Base-by-base conservation (phyloP, 2,329 filamentous ascomycete species). In the Colletotrichum simmondsii region DNA sequence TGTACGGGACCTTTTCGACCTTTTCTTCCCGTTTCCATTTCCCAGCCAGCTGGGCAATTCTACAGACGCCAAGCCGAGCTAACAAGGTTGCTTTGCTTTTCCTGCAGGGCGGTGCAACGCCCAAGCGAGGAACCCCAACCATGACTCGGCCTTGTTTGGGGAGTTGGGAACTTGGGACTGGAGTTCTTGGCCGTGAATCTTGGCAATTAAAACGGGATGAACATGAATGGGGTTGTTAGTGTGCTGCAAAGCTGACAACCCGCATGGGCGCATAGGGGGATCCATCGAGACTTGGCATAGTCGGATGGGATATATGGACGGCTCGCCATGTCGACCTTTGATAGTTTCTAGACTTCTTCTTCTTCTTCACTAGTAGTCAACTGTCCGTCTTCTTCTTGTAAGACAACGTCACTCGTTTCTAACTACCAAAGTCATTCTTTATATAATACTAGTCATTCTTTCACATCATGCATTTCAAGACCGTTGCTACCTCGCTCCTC, bases 391-490 rank as follows among this genome's bases (percentile, higher is more conserved):
- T 28, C 5, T 11, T 35, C 8, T n/a, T 19, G 32, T 54, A 65
- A 70, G 70, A 52, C 66, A 69, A 28, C 52, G 70, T 72, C 70
- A 72, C 46, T 72, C 65, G 53, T 72, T 72, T 53, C 56, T 16
- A 65, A 12, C 54, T 58, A 32, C 42, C 32, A 37, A 64, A 69
- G 68, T 68, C 68, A 53, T 58, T 68, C 68, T 62, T 71, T 71
- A 52, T 10, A 57, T 52, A 61, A 68, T 52, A 65, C 30, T 42
- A 61, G 22, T 49, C 49, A 42, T 53, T 56, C 61, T 46, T 61
- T 67, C 60, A 16, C 30, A 58, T n/a, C 32, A 75, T 75, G 73
- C 71, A 70, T 68, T 49, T 68, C 71, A 67, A 70, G 56, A 68
- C 71, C 28, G 56, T 73, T 46, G 56, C 67, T 8, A 46, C 71